Evolutionary conservation across 2,329 filamentous ascomycete species (phyloP).

Genomic region (Phialophora verrucosa): DNA sequence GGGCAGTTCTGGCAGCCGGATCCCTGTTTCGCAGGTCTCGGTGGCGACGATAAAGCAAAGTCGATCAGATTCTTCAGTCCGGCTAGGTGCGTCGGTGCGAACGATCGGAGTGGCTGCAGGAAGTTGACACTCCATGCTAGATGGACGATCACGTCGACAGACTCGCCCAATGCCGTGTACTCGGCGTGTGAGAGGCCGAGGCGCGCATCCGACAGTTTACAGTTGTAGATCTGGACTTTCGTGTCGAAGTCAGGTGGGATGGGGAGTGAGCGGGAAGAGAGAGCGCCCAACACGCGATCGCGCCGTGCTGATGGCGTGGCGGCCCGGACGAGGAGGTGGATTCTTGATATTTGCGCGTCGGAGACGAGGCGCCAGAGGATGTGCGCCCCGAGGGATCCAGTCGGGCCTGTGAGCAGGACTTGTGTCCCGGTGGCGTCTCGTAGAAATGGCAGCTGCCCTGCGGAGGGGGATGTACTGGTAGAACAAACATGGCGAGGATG

Average conservation of each 20-base stretch:
- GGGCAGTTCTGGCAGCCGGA: conserved; percentile 18
- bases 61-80: conserved; percentile 58
- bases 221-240: conserved; percentile 57
- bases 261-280: conserved; percentile 46
- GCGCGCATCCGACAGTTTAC: conserved; percentile 53
- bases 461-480: not conserved
- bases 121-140: conserved; percentile 72
- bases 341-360: conserved; percentile 46
- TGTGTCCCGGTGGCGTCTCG: not conserved
- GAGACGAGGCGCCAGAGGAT: conserved; percentile 55
- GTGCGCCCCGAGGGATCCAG: conserved; percentile 69
- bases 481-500: not conserved
- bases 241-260: conserved; percentile 33
- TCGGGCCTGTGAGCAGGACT: conserved; percentile 63
- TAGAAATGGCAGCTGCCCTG: not conserved
- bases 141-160: conserved; percentile 63
- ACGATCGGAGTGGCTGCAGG: conserved; percentile 61
- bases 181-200: conserved; percentile 56
- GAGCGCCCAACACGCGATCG: conserved; percentile 53
- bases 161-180: conserved; percentile 51
- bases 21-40: not conserved
- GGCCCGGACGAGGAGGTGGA: conserved; percentile 65
- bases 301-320: conserved; percentile 49
- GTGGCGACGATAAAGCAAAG: conserved; percentile 47
- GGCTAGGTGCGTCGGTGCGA: conserved; percentile 60